A percentile compares a stretch with the other conserved stretches of the same genome.
phyloP scores from a whole-genome alignment of 345 rosid genomes.

The Lenwebbia sp. region DNA sequence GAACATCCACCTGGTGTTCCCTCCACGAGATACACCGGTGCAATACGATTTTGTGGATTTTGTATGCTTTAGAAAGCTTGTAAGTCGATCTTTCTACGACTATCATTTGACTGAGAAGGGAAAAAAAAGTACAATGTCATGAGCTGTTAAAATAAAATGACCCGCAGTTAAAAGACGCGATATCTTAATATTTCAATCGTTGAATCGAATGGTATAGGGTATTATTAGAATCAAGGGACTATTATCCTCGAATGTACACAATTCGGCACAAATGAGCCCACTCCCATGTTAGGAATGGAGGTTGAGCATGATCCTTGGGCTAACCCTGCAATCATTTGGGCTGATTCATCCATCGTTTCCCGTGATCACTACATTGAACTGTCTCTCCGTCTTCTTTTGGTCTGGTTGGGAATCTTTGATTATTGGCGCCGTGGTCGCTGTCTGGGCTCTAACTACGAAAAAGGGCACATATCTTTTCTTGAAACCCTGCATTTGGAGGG shows the following conservation, averaged over 20 bases:
- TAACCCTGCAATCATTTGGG: too few relatives aligned
- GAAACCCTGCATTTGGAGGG: constrained; percentile 3
- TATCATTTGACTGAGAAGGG: not conserved
- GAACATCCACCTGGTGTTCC: too few relatives aligned
- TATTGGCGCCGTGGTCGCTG: constrained; percentile 45
- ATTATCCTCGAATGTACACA: too few relatives aligned
- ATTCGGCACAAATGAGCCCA: too few relatives aligned
- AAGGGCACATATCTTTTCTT: constrained; percentile 21
- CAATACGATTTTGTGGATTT: not conserved
- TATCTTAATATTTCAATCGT: too few relatives aligned
- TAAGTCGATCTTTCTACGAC: not conserved
- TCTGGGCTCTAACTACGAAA: constrained; percentile 34
- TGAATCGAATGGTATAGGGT: too few relatives aligned
- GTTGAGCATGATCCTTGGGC: too few relatives aligned
- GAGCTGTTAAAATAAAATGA: too few relatives aligned
- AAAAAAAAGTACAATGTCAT: too few relatives aligned
- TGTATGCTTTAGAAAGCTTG: not conserved
- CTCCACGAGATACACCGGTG: not conserved
- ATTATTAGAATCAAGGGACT: too few relatives aligned
- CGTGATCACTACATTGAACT: constrained; percentile 61
- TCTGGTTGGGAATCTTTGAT: constrained; percentile 23
- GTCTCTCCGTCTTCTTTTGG: constrained; percentile 66
- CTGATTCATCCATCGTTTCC: constrained; percentile 8
- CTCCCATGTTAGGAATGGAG: too few relatives aligned
- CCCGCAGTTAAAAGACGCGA: too few relatives aligned